Conservation (phyloP, 192 early-diverging fungal species). For the Umbelopsis sp. region DNA sequence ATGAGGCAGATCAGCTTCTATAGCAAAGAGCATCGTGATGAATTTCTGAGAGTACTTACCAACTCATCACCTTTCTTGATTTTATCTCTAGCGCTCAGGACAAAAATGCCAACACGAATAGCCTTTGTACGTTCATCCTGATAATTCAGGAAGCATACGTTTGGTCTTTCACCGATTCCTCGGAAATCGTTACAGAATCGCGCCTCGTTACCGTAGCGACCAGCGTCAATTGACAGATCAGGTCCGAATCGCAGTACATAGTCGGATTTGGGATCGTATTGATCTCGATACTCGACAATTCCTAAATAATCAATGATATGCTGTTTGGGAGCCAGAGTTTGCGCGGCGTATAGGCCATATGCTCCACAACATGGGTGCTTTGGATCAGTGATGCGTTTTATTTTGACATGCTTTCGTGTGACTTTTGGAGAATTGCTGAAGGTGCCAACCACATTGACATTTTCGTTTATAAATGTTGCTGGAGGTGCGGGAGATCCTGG, state of each 20-base stretch:
- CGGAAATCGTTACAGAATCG: conserved; percentile 45
- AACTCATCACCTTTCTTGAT: conserved; percentile 44
- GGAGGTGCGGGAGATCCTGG: neutral
- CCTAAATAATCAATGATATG: conserved; percentile 44
- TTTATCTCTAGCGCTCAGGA: conserved; percentile 30
- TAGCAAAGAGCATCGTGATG: neutral
- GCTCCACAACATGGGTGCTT: conserved; percentile 41
- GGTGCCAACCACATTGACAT: conserved; percentile 28
- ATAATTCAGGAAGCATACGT: conserved; percentile 45
- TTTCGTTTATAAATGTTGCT: conserved; percentile 26
- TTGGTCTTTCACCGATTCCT: conserved; percentile 34
- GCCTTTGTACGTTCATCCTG: conserved; percentile 31
- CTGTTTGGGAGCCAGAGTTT: conserved; percentile 31
- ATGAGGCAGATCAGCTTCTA: too few species aligned
- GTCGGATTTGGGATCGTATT: conserved; percentile 37
- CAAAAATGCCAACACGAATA: conserved; percentile 42
- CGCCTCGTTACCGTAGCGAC: conserved; percentile 39
- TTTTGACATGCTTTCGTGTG: conserved; percentile 31
- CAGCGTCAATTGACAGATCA: conserved; percentile 43
- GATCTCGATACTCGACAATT: conserved; percentile 34
- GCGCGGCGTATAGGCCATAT: conserved; percentile 38
- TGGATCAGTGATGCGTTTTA: conserved; percentile 38
- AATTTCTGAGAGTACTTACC: conserved; percentile 19
- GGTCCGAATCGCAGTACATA: conserved; percentile 39
- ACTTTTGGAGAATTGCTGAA: conserved; percentile 29